Evolutionary conservation across 179 eudicot genomes (phyloP).

Genomic region (Gypsophila paniculata): DNA sequence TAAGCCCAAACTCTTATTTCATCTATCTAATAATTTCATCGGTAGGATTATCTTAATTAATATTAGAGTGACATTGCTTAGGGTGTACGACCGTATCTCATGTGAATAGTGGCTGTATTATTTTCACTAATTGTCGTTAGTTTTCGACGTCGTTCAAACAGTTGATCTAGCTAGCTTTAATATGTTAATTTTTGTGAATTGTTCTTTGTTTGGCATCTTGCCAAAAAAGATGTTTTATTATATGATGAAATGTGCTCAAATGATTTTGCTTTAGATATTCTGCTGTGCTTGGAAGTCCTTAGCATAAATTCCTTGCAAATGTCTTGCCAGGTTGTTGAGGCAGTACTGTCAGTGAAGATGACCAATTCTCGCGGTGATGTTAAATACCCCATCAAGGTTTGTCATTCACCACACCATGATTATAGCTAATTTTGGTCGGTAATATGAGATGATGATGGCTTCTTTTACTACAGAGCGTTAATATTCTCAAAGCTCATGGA

Average conservation of each 20-base stretch:
- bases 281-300: not conserved
- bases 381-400: slow-evolving; percentile 92
- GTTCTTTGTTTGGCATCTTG: not conserved
- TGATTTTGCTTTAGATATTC: not conserved
- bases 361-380: slow-evolving; percentile 88
- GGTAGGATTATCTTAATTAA: not conserved
- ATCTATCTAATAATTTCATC: slow-evolving; percentile 2
- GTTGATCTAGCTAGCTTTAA: not conserved
- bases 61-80: not conserved
- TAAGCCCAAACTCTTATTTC: slow-evolving; percentile 23
- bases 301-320: not conserved
- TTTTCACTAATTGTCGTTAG: not conserved
- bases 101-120: not conserved
- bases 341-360: slow-evolving; percentile 88
- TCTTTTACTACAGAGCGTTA: slow-evolving; percentile 54
- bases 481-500: slow-evolving; percentile 95
- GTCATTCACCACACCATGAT: slow-evolving; percentile 11
- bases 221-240: not conserved
- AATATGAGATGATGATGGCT: slow-evolving; percentile 15
- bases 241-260: not conserved
- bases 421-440: not conserved
- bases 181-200: not conserved
- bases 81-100: not conserved
- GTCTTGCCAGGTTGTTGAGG: slow-evolving; percentile 70
- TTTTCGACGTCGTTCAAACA: not conserved